Conservation (phyloP, 768 basidiomycete species). For the Lactarius indigo region DNA sequence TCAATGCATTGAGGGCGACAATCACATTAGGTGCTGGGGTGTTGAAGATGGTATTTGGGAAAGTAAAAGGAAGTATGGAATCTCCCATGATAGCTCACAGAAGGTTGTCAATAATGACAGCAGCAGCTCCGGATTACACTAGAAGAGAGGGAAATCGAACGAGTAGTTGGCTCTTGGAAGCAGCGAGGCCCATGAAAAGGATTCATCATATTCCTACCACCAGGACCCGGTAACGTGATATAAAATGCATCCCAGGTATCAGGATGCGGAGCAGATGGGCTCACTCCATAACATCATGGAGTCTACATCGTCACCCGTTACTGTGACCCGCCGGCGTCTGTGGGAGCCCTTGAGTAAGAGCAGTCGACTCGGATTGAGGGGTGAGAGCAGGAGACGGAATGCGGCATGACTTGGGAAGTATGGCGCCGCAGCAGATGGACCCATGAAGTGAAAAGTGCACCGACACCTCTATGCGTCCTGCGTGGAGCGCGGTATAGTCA, state of each 20-base stretch:
- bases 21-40: too few species aligned
- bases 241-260: background rate
- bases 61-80: too few species aligned
- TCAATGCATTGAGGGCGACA: too few species aligned
- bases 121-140: too few species aligned
- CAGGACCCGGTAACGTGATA: background rate
- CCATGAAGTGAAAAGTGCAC: background rate
- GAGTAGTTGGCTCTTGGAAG: too few species aligned
- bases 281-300: background rate
- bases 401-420: background rate
- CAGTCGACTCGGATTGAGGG: background rate
- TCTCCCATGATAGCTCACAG: too few species aligned
- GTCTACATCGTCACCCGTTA: background rate
- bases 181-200: too few species aligned
- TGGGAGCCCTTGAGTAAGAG: background rate
- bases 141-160: too few species aligned
- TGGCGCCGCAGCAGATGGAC: background rate
- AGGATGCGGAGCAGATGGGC: constrained; percentile 7
- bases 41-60: too few species aligned
- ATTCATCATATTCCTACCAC: background rate
- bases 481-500: background rate
- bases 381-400: background rate
- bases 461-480: background rate
- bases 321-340: background rate
- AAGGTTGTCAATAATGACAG: too few species aligned